Evolutionary conservation across 2,329 filamentous ascomycete genomes (phyloP).

Genomic region (Colletotrichum cordylinicola): DNA sequence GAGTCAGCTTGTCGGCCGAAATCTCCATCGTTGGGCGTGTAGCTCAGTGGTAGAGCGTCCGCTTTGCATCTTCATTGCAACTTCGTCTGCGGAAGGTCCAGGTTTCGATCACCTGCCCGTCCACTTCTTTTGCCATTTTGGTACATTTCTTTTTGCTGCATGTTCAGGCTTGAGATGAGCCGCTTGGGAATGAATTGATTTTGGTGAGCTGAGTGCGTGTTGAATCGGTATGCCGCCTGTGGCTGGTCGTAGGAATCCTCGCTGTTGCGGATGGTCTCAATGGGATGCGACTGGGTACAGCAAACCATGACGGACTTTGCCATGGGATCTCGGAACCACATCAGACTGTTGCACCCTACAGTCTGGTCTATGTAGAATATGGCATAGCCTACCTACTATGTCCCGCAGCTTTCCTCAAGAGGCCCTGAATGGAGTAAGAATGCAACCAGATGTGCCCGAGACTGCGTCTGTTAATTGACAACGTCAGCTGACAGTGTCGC

Average conservation of each 20-base stretch:
- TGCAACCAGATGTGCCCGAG: not conserved
- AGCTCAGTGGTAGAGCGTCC: slow-evolving; percentile 8
- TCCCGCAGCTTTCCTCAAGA: not conserved
- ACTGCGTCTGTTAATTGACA: not conserved
- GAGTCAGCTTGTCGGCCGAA: fast-evolving
- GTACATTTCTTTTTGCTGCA: not conserved
- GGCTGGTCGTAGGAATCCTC: too few species aligned
- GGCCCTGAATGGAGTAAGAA: not conserved
- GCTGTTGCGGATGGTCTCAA: not conserved
- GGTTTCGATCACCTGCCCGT: slow-evolving; percentile 7
- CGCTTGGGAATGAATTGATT: not conserved
- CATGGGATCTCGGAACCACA: not conserved
- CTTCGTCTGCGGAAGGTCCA: not conserved
- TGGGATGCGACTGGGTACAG: not conserved
- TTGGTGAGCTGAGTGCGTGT: not conserved
- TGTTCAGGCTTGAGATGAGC: not conserved
- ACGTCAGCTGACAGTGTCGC: not conserved
- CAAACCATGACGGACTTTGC: not conserved
- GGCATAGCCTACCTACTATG: not conserved
- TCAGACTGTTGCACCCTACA: too few species aligned
- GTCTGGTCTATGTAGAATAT: too few species aligned
- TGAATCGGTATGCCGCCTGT: not conserved
- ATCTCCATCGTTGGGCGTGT: not conserved
- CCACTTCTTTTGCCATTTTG: not conserved
- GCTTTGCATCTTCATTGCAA: not conserved